These are phyloP conservation scores for Medicago truncatula DNA, from an alignment of 306 rosid species.

Conservation along the genomic window MtrunA17r5.0-ANR NC_053043.1:21411001-21411500, in stretches of 20 bases:
- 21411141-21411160: constrained; percentile 9
- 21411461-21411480: background rate
- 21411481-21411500: background rate
- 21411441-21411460: constrained; percentile 7
- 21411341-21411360: background rate
- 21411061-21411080: constrained; percentile 95
- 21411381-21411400: constrained; percentile 26
- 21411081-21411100: constrained; percentile 28
- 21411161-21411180: constrained; percentile 25
- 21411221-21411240: constrained; percentile 27
- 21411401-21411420: background rate
- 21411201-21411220: background rate
- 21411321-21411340: constrained; percentile 7
- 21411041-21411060: constrained; percentile 87
- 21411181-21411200: constrained; percentile 28
- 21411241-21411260: constrained; percentile 16
- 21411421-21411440: background rate
- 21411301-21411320: constrained; percentile 15
- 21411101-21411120: constrained; percentile 4
- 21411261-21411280: background rate
- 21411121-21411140: constrained; percentile 23
- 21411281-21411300: constrained; percentile 25
- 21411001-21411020: constrained; percentile 97
- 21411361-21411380: background rate
- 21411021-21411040: constrained; percentile 98